phyloP scores from a whole-genome alignment of 441 rosid species.

The Syzygium malaccense region DNA sequence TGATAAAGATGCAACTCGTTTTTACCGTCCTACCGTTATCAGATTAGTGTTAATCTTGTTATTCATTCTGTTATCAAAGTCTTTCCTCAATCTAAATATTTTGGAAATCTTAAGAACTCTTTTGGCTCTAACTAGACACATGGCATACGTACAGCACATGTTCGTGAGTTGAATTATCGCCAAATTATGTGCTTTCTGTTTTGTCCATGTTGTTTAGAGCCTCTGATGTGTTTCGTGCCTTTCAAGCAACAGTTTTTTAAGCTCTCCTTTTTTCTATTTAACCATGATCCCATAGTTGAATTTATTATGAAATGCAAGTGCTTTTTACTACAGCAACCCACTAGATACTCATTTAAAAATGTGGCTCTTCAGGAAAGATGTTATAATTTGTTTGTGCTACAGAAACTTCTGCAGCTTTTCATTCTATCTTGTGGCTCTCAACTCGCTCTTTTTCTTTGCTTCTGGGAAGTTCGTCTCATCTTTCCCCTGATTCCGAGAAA shows the following conservation, averaged over 20 bases:
- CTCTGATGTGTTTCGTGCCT: background rate
- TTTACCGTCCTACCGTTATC: background rate
- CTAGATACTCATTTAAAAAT: background rate
- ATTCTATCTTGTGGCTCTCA: background rate
- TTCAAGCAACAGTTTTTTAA: background rate
- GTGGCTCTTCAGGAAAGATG: background rate
- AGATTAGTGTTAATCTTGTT: background rate
- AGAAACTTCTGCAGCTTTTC: background rate
- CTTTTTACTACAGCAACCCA: background rate
- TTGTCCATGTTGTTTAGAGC: background rate
- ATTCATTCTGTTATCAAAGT: background rate
- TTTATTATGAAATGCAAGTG: background rate
- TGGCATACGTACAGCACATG: background rate
- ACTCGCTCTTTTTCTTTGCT: background rate
- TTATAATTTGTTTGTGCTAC: background rate
- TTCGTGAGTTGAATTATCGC: background rate
- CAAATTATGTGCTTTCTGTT: background rate
- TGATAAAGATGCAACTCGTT: background rate
- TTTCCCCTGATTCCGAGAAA: background rate
- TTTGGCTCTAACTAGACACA: background rate
- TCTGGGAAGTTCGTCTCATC: background rate
- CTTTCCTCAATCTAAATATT: background rate
- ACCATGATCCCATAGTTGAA: background rate
- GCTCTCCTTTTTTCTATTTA: background rate
- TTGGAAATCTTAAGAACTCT: background rate